Evolutionary conservation across 192 early-diverging fungal genomes (phyloP).

Genomic region (Borealophlyctis nickersoniae): DNA sequence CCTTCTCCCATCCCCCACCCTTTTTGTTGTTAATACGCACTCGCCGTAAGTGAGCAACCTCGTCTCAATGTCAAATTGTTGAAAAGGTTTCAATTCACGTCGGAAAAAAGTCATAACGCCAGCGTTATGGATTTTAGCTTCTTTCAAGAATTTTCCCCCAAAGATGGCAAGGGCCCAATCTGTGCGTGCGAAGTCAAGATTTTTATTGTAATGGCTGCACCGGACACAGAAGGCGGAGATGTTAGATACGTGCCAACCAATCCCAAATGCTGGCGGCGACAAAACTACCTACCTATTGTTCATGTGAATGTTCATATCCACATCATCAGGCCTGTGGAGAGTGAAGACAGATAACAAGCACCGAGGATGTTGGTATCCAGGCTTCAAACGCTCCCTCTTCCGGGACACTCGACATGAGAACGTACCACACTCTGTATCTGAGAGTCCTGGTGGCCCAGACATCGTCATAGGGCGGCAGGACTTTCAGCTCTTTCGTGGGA

Average conservation of each 20-base stretch:
- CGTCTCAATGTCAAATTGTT: constrained; percentile 8
- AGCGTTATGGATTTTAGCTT: constrained; percentile 1
- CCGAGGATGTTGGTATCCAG: too few relatives aligned
- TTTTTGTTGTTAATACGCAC: constrained; percentile 5
- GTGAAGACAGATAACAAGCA: too few relatives aligned
- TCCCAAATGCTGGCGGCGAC: too few relatives aligned
- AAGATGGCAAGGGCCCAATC: constrained; percentile 11
- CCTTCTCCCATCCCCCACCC: too few relatives aligned
- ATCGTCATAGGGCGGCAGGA: neutral
- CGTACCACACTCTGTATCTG: constrained; percentile 7
- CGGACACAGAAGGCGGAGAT: too few relatives aligned
- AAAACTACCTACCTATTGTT: constrained; percentile 8
- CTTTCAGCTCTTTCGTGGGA: neutral
- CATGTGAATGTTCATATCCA: constrained; percentile 21
- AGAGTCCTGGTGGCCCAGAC: constrained; percentile 5
- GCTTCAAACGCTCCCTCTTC: too few relatives aligned
- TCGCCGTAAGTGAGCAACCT: constrained; percentile 3
- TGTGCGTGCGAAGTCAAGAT: constrained; percentile 17
- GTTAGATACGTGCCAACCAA: too few relatives aligned
- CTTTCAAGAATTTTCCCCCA: constrained; percentile 1
- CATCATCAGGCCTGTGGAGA: constrained; percentile 18
- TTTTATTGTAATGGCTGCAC: constrained; percentile 13
- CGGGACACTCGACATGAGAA: too few relatives aligned
- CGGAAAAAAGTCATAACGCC: constrained; percentile 6
- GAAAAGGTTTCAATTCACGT: constrained; percentile 9